Base-by-base conservation (phyloP, 352 stramenopile species). In the Phytopythium helicoides region DNA sequence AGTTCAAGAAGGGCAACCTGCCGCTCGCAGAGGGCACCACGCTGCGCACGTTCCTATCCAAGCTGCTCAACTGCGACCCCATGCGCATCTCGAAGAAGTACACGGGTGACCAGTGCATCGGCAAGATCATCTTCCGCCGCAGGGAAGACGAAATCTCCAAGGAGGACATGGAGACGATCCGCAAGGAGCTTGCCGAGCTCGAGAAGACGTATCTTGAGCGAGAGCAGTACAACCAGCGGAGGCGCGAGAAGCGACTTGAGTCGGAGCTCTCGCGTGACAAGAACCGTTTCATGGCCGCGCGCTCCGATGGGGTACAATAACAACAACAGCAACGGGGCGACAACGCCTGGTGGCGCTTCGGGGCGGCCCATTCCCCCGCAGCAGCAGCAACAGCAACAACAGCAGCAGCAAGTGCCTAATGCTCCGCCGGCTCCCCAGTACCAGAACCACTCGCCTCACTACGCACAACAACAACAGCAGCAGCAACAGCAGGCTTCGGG, bases 1-100 rank as follows among this genome's bases (percentile, higher is more conserved):
- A 99, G 64, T 99, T 99, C 66, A 98, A 98, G 67, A 92, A 93
- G 35, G 97, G 97, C 25, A 85, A 98, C 36, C 64, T 99, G 37
- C 96, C 96, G n/a, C 68, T 99, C 5, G 96, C 95, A 0, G 95
- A 99, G 66, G 96, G 96, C 46, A 99, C 96, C 11, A 99, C 96
- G 16, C 69, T 99, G 28, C 84, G 97, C 22, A 98, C 95, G 25
- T 99, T 99, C 66, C 68, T 99, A 33, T 97, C 88, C 50, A 99
- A 98, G 66, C 58, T 98, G 14, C 72, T 99, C 6, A 98, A 99
- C 64, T 99, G 97, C 66, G 96, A 99, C 73, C 96, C 97, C 8
- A 99, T 99, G 96, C 78, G 97, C 14, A 99, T 99, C 52, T 98
- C 93, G 0, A 99, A 99, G 65, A 99, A 99, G 73, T 99, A 99